Percentiles rank a stretch among this genome's conserved stretches.
Evolutionary conservation across 805 yeast genomes (phyloP).

Genomic region (Teunomyces panamensis): DNA sequence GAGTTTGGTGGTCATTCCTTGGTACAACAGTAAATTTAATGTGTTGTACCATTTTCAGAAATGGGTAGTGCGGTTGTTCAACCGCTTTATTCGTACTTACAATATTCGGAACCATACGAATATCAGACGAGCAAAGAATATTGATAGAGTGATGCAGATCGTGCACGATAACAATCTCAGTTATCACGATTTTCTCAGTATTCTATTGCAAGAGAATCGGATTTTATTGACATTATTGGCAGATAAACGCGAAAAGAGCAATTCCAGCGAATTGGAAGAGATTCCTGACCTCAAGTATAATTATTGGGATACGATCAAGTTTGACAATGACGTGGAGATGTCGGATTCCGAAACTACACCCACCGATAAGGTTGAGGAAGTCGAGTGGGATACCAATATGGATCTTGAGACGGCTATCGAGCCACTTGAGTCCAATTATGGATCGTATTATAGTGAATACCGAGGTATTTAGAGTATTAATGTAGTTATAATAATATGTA

Average conservation of each 20-base stretch:
- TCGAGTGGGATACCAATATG: constrained; percentile 3
- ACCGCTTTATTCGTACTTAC: constrained; percentile 29
- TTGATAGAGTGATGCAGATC: constrained; percentile 23
- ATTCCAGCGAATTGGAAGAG: not conserved
- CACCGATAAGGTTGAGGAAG: not conserved
- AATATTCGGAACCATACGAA: constrained; percentile 16
- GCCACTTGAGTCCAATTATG: constrained; percentile 15
- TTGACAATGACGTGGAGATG: constrained; percentile 29
- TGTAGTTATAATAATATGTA: too few species aligned
- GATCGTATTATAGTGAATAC: constrained; percentile 15
- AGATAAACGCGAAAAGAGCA: not conserved
- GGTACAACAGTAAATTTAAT: constrained; percentile 24
- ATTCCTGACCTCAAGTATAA: constrained; percentile 19
- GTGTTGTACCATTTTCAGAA: constrained; percentile 27
- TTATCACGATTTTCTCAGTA: constrained; percentile 19
- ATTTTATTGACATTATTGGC: constrained; percentile 17
- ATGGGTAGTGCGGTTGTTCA: constrained; percentile 38
- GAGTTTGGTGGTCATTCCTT: constrained; percentile 19
- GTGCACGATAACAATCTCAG: constrained; percentile 19
- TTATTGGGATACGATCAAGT: constrained; percentile 34
- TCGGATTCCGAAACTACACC: constrained; percentile 9
- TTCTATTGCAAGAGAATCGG: constrained; percentile 26
- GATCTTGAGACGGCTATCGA: not conserved
- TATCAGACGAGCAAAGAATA: constrained; percentile 18
- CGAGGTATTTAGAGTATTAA: not conserved